Evolutionary conservation across 345 rosid genomes (phyloP), one percentile per base, ranked within the genome.

Genomic region (Eucalyptus cloeziana): DNA sequence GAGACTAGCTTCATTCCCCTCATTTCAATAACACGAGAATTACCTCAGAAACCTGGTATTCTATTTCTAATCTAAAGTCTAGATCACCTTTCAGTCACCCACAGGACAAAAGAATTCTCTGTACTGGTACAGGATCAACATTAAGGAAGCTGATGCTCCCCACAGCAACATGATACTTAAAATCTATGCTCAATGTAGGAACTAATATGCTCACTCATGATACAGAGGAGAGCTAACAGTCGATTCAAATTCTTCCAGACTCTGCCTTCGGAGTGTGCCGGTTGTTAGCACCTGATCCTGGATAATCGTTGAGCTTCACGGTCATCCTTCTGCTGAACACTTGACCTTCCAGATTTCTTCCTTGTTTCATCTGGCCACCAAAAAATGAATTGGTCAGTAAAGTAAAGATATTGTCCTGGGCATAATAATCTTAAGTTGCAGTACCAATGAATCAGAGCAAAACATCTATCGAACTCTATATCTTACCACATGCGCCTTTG

Each of bases 241-340:
- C 94, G 47, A 51, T 69, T 79, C 96, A 95, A 64, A 90, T 93
- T 90, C 94, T 87, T 27, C 91, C 90, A 40, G 88, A 87, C 64
- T 90, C 87, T 60, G 92, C 91, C 86, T 90, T 92, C 49, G 98
- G 98, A n/a, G 96, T 95, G 91, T 96, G 98, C 86, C 97, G 96
- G 86, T 95, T 92, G 76, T 96, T 96, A 58, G 97, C 95, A 17
- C 97, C 98, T 16, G 96, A 92, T 44, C 98, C 96, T 21, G 96
- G 97, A 92, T 95, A 95, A 89, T 96, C 98, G n/a, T 94, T 93
- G 69, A 94, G 87, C 90, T 94, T 92, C 79, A 92, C 88, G 22
- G 22, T 88, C 93, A 91, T 87, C 93, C 93, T 93, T 52, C 91
- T 56, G 25, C 87, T 33, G n/a, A 62, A 44, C 3, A 24, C 60